Base-by-base conservation (phyloP, 1,139 yeast species). In the Geotrichum citri-aurantii region DNA sequence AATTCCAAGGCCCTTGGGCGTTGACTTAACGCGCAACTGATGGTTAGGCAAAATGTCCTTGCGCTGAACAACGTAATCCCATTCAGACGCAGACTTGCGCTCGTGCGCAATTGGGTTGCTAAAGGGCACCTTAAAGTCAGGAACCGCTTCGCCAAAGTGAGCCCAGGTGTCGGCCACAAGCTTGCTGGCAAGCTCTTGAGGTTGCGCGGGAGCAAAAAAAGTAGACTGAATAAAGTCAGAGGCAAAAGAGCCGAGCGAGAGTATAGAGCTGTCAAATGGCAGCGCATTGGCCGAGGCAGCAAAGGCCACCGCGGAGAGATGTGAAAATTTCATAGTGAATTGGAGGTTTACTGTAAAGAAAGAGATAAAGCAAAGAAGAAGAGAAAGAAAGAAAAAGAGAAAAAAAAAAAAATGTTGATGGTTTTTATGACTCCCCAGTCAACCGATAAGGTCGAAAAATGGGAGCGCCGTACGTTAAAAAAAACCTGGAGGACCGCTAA, bases 1-100 rank as follows among this genome's bases (percentile, higher is more conserved):
- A 48, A 72, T 63, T 10, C 70, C 70, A 10, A 72, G 65, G 14
- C 59, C 47, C 21, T 54, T 48, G 88, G 88, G 72, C 85, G 75
- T 74, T 42, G 64, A 63, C 63, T 69, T 71, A 55, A 69, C 67
- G 27, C 72, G 65, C 57, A 72, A 63, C 55, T 64, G 65, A 58
- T 72, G 71, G 60, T 69, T 63, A 47, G 75, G 75, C 44, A 37
- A 37, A 63, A 73, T 76, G 2, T 65, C 67, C 54, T 61, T 61
- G 52, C 62, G 62, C 55, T 67, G 61, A 11, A 65, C 65, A 31
- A 65, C 61, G 56, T 63, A 64, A 23, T 61, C 60, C 71, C 71
- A 68, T 52, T 68, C 65, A 17, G 57, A 33, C 14, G 33, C 57
- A 3, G 59, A 54, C 14, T 31, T 46, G 11, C 27, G 29, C 37